These are phyloP conservation scores for Geotrichum macrosporum DNA, from an alignment of 1,139 yeast genomes.

Conservation along the genomic window DNA sequence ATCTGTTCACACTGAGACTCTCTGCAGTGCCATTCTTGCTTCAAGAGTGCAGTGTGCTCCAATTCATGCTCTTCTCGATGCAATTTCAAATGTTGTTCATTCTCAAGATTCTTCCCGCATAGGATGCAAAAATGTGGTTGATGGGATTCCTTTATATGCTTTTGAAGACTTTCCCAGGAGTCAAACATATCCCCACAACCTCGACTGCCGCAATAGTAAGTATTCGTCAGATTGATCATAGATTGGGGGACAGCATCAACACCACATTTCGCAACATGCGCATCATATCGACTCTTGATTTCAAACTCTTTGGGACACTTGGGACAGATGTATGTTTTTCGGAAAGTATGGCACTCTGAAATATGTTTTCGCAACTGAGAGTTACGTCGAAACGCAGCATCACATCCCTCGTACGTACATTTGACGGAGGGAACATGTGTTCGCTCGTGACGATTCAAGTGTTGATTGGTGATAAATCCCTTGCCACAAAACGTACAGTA, in stretches of 20 bases:
- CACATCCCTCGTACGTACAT: slow-evolving; percentile 60
- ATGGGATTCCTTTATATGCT: slow-evolving; percentile 68
- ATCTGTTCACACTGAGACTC: slow-evolving; percentile 37
- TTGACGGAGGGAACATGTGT: slow-evolving; percentile 69
- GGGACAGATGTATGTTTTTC: slow-evolving; percentile 33
- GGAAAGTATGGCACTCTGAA: slow-evolving; percentile 50
- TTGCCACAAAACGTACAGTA: slow-evolving; percentile 74
- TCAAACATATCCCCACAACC: slow-evolving; percentile 62
- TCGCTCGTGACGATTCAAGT: slow-evolving; percentile 70
- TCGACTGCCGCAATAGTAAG: slow-evolving; percentile 50
- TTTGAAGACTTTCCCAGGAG: slow-evolving; percentile 73
- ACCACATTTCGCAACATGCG: slow-evolving; percentile 33
- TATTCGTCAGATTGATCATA: too few species aligned
- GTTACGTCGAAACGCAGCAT: slow-evolving; percentile 67
- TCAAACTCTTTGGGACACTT: slow-evolving; percentile 37
- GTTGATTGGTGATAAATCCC: slow-evolving; percentile 80
- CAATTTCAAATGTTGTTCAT: slow-evolving; percentile 8
- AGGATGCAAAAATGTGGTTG: slow-evolving; percentile 61
- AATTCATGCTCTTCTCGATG: slow-evolving; percentile 17
- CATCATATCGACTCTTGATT: slow-evolving; percentile 33
- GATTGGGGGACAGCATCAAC: background rate
- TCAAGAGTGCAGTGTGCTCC: slow-evolving; percentile 10
- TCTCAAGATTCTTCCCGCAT: slow-evolving; percentile 61
- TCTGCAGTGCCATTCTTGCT: slow-evolving; percentile 23
- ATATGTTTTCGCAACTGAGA: slow-evolving; percentile 75